These are phyloP conservation scores for Citrus sinensis DNA, from an alignment of 345 rosid genomes.

Conservation along the genomic window DNA sequence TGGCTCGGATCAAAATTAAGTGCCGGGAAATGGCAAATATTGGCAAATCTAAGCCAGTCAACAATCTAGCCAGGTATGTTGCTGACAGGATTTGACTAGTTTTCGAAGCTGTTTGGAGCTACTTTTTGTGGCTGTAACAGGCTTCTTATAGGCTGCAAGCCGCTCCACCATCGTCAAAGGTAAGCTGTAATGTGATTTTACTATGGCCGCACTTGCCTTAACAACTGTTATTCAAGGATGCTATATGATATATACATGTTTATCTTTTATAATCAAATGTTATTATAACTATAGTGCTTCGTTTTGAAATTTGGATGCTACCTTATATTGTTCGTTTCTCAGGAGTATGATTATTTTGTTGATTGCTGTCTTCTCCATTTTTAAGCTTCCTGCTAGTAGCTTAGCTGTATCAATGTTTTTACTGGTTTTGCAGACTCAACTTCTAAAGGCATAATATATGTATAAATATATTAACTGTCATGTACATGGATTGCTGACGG, in stretches of 20 bases:
- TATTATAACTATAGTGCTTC: background rate
- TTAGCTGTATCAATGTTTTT: no score
- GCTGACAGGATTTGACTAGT: slow-evolving; percentile 50
- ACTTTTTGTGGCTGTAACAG: background rate
- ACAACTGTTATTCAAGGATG: background rate
- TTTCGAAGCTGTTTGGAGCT: slow-evolving; percentile 1
- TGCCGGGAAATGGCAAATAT: slow-evolving; percentile 21
- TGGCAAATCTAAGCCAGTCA: slow-evolving; percentile 54
- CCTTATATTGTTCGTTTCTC: background rate
- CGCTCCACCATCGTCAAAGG: no score
- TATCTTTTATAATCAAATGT: background rate
- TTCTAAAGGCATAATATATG: no score
- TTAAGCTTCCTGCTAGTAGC: no score
- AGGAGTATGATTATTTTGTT: background rate
- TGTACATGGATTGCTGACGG: no score
- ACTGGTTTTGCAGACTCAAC: no score
- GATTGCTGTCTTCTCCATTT: no score
- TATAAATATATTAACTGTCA: no score
- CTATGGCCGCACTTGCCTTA: background rate
- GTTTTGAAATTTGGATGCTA: background rate
- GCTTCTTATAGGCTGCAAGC: no score
- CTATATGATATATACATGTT: background rate
- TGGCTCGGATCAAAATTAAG: slow-evolving; percentile 70
- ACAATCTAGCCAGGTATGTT: slow-evolving; percentile 55
- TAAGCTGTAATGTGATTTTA: background rate